phyloP scores from a whole-genome alignment of 257 asterid genomes.

The Nicotiana obtusifolia region DNA sequence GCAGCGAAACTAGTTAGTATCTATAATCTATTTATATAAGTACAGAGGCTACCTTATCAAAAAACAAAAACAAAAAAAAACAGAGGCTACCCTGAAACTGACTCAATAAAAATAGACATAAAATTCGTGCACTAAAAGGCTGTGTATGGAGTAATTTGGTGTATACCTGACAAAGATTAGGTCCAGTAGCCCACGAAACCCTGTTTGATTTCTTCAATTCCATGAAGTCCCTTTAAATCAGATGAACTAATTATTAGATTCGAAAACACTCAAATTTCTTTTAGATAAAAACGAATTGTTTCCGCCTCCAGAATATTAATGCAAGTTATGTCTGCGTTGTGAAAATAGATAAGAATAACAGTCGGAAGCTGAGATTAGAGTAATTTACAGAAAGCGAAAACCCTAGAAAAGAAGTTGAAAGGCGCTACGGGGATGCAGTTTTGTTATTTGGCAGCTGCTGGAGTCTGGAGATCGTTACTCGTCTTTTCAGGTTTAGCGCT shows the following conservation, averaged over 20 bases:
- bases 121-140: background rate
- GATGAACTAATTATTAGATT: background rate
- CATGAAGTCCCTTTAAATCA: background rate
- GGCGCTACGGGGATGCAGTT: background rate
- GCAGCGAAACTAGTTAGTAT: background rate
- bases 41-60: background rate
- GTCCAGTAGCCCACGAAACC: constrained; percentile 10
- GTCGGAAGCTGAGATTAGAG: background rate
- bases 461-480: background rate
- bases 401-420: background rate
- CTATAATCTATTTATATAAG: background rate
- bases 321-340: background rate
- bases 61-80: background rate
- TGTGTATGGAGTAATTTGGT: background rate
- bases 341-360: background rate
- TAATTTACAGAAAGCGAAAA: background rate
- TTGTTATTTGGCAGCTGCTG: background rate
- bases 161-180: constrained; percentile 19
- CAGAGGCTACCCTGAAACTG: background rate
- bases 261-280: background rate
- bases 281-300: background rate
- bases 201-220: background rate
- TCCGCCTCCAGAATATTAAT: background rate
- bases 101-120: background rate
- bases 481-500: background rate